Base-by-base conservation (phyloP, 371 early-diverging fungal genomes). In the Rhizopus delemar region DNA sequence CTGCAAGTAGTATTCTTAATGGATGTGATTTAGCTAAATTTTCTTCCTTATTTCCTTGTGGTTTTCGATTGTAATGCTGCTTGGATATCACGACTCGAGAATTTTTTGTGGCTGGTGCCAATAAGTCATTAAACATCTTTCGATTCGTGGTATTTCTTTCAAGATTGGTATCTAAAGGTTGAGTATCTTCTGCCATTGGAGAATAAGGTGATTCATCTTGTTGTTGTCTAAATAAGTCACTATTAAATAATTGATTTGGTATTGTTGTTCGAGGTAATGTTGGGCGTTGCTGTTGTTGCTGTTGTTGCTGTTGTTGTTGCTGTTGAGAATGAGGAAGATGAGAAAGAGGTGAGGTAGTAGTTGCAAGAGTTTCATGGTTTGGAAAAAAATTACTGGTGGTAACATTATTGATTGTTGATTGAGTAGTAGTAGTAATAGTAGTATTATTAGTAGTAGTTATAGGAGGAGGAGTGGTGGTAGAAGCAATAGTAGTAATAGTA, bases 1-100 rank as follows among this genome's bases (percentile, higher is more conserved):
- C 80, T 3, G 80, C 80, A n/a, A 79, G 52, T 45, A 79, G 39
- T 29, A 79, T 79, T 13, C 70, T 68, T 35, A 76, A 56, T 8
- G 76, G 80, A 50, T 76, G 68, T 33, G 63, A 8, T 55, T 68
- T 59, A 4, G 76, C 74, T 8, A 76, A 41, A 45, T 71, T 75
- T 51, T 78, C 79, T 49, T 78, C 79, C 36, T 69, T 69, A 11
- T 38, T 60, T n/a, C 41, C 50, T 22, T 63, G 46, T 31, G 67
- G 53, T 41, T 73, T 70, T 51, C 69, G 51, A 52, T 57, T 50
- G 49, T 72, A 61, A 28, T 64, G 57, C 15, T 73, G 70, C 46
- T 69, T 69, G 4, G 60, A 51, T 8, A 71, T 65, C n/a, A 59
- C 55, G 1, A 64, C 60, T 3, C 71, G 65, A 29, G 59, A 51